A percentile compares a stretch with the other conserved stretches of the same genome.
These are phyloP conservation scores for Hippophae tibetana DNA, from an alignment of 306 rosid genomes.

Conservation along the genomic window DNA sequence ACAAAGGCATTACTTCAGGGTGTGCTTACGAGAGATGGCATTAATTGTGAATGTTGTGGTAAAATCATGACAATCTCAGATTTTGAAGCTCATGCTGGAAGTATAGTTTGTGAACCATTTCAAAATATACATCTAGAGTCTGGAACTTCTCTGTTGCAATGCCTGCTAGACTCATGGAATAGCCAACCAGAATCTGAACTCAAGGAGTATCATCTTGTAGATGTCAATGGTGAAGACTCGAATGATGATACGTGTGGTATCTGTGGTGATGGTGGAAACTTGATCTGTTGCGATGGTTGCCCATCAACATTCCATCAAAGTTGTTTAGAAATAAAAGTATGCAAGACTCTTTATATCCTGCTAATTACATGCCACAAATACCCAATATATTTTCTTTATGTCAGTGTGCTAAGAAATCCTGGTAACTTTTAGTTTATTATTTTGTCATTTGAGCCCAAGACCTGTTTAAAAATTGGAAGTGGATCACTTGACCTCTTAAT, in stretches of 20 bases:
- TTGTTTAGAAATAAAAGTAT: slow-evolving; percentile 76
- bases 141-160: slow-evolving; percentile 67
- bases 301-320: slow-evolving; percentile 94
- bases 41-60: slow-evolving; percentile 70
- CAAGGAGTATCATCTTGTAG: slow-evolving; percentile 49
- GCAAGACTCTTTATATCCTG: slow-evolving; percentile 12
- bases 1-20: slow-evolving; percentile 42
- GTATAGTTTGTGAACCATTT: slow-evolving; percentile 45
- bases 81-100: slow-evolving; percentile 68
- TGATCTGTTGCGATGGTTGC: slow-evolving; percentile 92
- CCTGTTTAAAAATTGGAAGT: too few relatives aligned
- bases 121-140: slow-evolving; percentile 45
- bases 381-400: not conserved
- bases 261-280: slow-evolving; percentile 96
- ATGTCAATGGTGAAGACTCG: slow-evolving; percentile 77
- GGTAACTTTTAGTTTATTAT: too few relatives aligned
- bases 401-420: too few relatives aligned
- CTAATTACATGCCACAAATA: slow-evolving; percentile 1
- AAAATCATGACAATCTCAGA: slow-evolving; percentile 44
- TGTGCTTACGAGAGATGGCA: slow-evolving; percentile 65
- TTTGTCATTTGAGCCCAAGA: too few relatives aligned
- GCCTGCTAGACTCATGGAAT: slow-evolving; percentile 86
- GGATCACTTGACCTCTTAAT: too few relatives aligned
- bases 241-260: slow-evolving; percentile 93
- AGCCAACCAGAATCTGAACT: slow-evolving; percentile 62